Conservation (phyloP, 208 protist genomes). For the Angomonas ambiguus region DNA sequence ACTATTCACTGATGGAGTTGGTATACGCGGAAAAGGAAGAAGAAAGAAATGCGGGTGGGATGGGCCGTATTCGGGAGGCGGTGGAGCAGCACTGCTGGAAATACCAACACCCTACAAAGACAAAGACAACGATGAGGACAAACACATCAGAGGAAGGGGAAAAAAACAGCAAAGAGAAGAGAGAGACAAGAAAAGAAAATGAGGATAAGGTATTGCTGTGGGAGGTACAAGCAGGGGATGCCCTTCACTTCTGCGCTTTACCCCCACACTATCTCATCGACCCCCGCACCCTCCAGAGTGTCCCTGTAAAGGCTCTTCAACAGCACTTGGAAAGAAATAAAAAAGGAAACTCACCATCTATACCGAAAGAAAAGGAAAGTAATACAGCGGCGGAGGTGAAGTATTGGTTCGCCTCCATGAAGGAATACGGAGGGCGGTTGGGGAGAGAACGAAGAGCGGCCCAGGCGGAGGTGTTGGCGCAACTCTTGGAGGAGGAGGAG, state of each 20-base stretch:
- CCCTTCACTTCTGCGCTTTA: slow-evolving; percentile 32
- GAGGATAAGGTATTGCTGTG: not conserved
- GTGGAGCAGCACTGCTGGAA: slow-evolving; percentile 65
- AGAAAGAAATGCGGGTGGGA: slow-evolving; percentile 16
- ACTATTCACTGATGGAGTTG: not conserved
- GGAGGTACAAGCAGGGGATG: not conserved
- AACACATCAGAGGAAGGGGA: too few relatives aligned
- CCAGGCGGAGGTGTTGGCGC: slow-evolving; percentile 54
- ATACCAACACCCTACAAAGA: slow-evolving; percentile 9
- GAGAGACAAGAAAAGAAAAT: not conserved
- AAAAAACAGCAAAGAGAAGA: not conserved
- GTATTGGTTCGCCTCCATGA: slow-evolving; percentile 66
- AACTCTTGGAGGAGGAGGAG: slow-evolving; percentile 29
- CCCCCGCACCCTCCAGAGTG: slow-evolving; percentile 44
- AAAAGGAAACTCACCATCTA: slow-evolving; percentile 4
- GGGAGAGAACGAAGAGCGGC: slow-evolving; percentile 24
- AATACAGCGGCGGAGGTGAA: slow-evolving; percentile 26
- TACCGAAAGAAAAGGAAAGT: not conserved
- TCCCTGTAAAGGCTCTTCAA: slow-evolving; percentile 28
- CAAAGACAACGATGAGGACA: too few relatives aligned
- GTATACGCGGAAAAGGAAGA: not conserved
- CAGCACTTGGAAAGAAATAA: not conserved
- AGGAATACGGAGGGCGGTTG: slow-evolving; percentile 40
- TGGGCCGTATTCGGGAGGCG: slow-evolving; percentile 34
- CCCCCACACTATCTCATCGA: slow-evolving; percentile 53